phyloP scores from a whole-genome alignment of 202 grass and related monocot species.

The Panicum hallii region DNA sequence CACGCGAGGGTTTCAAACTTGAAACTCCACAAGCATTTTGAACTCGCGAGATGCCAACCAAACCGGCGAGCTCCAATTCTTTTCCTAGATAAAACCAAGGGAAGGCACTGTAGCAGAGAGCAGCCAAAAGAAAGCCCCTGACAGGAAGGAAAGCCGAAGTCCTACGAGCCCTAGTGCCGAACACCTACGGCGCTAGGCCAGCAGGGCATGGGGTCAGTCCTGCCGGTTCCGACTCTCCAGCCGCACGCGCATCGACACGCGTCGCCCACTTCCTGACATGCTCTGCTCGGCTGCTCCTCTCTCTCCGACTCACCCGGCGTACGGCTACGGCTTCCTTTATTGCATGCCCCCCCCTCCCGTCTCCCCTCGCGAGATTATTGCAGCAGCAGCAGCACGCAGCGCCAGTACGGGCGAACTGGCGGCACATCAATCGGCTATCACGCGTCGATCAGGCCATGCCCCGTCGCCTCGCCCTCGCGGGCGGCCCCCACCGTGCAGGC shows the following conservation, averaged over 20 bases:
- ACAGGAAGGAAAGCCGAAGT: constrained; percentile 38
- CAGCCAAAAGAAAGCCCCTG: constrained; percentile 24
- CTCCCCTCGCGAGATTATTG: background rate
- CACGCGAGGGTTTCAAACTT: background rate
- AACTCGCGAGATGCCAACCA: background rate
- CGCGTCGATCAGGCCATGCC: constrained; percentile 3
- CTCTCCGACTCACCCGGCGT: constrained; percentile 3
- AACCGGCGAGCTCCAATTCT: background rate
- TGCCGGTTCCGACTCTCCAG: background rate
- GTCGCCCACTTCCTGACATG: constrained; percentile 40
- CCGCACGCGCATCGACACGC: constrained; percentile 48
- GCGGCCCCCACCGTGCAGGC: constrained; percentile 27
- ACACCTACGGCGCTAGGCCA: background rate
- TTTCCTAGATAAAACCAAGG: constrained; percentile 37
- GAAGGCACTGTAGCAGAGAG: background rate
- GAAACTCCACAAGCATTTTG: background rate
- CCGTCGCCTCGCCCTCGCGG: background rate
- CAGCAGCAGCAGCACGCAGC: background rate
- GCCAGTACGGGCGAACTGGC: constrained; percentile 36
- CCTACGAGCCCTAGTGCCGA: constrained; percentile 33
- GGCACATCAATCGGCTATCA: constrained; percentile 45
- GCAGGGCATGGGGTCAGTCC: background rate
- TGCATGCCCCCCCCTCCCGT: background rate
- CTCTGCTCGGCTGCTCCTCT: background rate
- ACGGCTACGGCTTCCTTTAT: constrained; percentile 18